These are phyloP conservation scores for Adansonia rubrostipa DNA, from an alignment of 441 rosid genomes.

Conservation along the genomic window DNA sequence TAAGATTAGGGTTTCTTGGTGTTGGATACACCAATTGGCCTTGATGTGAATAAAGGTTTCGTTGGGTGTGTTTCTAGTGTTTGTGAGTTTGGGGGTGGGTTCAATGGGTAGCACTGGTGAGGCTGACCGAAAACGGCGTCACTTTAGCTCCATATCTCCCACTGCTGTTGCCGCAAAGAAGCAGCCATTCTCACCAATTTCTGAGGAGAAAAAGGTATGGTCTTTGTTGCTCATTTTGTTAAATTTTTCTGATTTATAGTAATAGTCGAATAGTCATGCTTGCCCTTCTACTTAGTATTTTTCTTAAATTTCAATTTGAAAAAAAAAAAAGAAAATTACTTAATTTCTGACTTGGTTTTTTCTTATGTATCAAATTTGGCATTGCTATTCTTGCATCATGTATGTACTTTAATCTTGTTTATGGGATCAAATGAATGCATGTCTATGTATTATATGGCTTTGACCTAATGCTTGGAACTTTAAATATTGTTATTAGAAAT, in stretches of 20 bases:
- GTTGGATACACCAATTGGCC: conserved; percentile 13
- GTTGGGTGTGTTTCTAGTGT: conserved; percentile 47
- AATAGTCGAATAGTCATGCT: background rate
- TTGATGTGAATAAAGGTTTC: conserved; percentile 44
- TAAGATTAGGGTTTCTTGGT: conserved; percentile 13
- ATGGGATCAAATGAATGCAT: conserved; percentile 6
- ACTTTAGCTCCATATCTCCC: conserved; percentile 78
- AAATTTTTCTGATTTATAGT: background rate
- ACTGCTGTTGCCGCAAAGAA: conserved; percentile 73
- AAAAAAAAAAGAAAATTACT: background rate
- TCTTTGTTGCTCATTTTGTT: background rate
- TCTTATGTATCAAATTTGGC: conserved; percentile 5
- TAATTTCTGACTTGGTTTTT: conserved; percentile 16
- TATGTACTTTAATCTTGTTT: background rate
- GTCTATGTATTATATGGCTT: background rate
- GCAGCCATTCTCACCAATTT: conserved; percentile 66
- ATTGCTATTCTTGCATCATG: background rate
- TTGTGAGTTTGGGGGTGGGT: conserved; percentile 37
- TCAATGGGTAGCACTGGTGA: conserved; percentile 94
- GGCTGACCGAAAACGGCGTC: conserved; percentile 90
- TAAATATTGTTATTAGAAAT: background rate
- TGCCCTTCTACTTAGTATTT: background rate
- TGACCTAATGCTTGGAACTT: conserved; percentile 11
- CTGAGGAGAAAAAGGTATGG: conserved; percentile 83
- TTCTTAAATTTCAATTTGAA: background rate